Base-by-base conservation (phyloP, 345 rosid species). In the Cardamine occulta region DNA sequence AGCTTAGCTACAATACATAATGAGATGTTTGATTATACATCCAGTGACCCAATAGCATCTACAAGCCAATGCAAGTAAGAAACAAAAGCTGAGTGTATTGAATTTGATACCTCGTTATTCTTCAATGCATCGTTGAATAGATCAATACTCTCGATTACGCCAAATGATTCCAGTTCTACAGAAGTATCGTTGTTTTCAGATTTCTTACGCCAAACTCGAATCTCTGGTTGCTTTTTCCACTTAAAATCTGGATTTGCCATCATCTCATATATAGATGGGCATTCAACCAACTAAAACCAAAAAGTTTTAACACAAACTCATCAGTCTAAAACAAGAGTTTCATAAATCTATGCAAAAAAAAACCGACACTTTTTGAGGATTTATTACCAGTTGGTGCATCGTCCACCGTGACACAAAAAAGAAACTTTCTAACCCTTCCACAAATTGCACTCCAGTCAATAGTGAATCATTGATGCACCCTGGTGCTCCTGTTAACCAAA, bases 211-310 rank as follows among this genome's bases (percentile, higher is more conserved):
- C 96, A 90, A 72, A 93, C 98, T 35, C 74, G 76, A 83, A 90
- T 85, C 80, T 85, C 74, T 14, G 98, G 98, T 63, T 83, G 84
- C 62, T 56, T 86, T 61, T 74, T 67, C 96, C 96, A 90, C 52
- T 77, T 80, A 70, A 90, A 93, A 56, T 80, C 80, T 28, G 98
- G 93, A 86, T 93, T 93, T 77, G 80, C 81, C 91, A 93, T 62
- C 98, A 93, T 93, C 83, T 93, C 96, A 56, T 93, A 93, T 42
- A 93, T 84, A 18, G 98, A 90, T 34, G 96, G 98, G 63, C 95
- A 93, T 80, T 93, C 98, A 19, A 90, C 77, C 84, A 93, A 80
- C 98, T 93, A 61, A 57, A 58, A 63, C 56, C 8, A 40, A 79
- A 73, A 55, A 72, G 0, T 7, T 13, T 1, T 1, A 75, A 53